Evolutionary conservation across 2,329 filamentous ascomycete genomes (phyloP).

Genomic region (Aureobasidium sp.): DNA sequence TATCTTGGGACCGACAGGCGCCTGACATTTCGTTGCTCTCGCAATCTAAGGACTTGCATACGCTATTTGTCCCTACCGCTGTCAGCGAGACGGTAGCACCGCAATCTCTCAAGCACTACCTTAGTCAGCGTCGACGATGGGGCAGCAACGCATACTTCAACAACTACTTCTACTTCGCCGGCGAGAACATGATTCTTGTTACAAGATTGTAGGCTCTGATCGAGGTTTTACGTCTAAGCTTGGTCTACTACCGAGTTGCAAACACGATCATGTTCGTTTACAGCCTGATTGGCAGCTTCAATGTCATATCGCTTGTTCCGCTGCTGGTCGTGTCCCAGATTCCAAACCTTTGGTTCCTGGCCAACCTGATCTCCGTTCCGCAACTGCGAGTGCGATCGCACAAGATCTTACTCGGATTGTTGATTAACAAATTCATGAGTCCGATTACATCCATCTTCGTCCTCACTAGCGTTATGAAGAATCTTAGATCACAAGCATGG

Average conservation of each 20-base stretch:
- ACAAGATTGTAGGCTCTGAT: constrained; percentile 36
- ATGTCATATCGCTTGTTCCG: constrained; percentile 25
- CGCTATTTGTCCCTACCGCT: constrained; percentile 38
- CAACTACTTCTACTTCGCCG: constrained; percentile 39
- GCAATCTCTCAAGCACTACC: constrained; percentile 38
- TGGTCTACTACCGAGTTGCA: constrained; percentile 40
- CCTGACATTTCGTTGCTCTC: constrained; percentile 29
- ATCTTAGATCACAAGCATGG: constrained; percentile 29
- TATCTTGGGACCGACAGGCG: constrained; percentile 30
- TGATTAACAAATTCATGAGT: constrained; percentile 28
- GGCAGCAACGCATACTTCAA: constrained; percentile 43
- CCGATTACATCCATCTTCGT: constrained; percentile 28
- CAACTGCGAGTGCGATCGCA: constrained; percentile 26
- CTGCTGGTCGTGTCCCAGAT: constrained; percentile 26
- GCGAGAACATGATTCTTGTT: constrained; percentile 41
- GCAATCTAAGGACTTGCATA: constrained; percentile 27
- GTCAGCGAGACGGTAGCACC: constrained; percentile 40
- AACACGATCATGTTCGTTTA: constrained; percentile 37
- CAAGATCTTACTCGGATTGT: constrained; percentile 28
- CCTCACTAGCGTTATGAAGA: constrained; percentile 29
- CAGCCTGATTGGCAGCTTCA: constrained; percentile 25
- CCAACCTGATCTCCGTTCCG: constrained; percentile 23
- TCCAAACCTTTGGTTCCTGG: constrained; percentile 29
- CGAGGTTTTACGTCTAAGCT: constrained; percentile 36
- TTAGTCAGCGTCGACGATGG: constrained; percentile 39